A percentile compares a stretch with the other conserved stretches of the same genome.
phyloP scores from a whole-genome alignment of 192 early-diverging fungal species.

The Piromyces sp. region DNA sequence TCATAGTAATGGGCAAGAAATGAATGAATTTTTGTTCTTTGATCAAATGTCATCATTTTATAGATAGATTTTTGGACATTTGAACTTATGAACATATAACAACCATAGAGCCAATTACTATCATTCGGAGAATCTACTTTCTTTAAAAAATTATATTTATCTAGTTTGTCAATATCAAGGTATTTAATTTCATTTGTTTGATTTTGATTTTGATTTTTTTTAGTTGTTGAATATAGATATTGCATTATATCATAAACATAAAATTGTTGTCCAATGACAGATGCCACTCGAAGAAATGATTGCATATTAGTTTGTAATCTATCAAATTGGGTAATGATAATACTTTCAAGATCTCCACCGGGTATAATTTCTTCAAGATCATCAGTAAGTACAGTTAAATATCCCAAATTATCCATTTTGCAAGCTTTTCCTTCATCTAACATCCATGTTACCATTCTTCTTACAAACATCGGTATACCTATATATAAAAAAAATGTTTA shows the following conservation, averaged over 20 bases:
- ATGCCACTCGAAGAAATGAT: conserved; percentile 29
- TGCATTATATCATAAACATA: conserved; percentile 23
- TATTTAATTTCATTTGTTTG: neutral
- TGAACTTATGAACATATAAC: neutral
- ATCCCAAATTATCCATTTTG: neutral
- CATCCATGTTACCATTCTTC: neutral
- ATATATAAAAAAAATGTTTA: too few relatives aligned
- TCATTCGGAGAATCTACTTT: conserved; percentile 4
- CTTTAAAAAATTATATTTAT: conserved; percentile 27
- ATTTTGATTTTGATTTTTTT: neutral
- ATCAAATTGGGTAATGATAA: conserved; percentile 32
- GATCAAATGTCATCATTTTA: conserved; percentile 22
- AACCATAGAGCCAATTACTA: neutral
- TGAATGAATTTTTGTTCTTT: conserved; percentile 28
- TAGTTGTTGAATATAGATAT: conserved; percentile 1
- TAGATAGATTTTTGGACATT: conserved; percentile 26
- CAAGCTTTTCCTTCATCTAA: neutral
- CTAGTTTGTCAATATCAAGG: conserved; percentile 9
- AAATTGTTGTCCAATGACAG: conserved; percentile 28
- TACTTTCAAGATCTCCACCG: conserved; percentile 21
- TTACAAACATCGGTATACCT: neutral
- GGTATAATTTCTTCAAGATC: conserved; percentile 25
- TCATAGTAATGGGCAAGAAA: conserved; percentile 25
- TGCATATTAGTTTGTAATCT: conserved; percentile 26
- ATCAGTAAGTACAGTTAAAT: neutral